phyloP scores from a whole-genome alignment of 2,329 filamentous ascomycete genomes.

The Pseudogymnoascus sp. region DNA sequence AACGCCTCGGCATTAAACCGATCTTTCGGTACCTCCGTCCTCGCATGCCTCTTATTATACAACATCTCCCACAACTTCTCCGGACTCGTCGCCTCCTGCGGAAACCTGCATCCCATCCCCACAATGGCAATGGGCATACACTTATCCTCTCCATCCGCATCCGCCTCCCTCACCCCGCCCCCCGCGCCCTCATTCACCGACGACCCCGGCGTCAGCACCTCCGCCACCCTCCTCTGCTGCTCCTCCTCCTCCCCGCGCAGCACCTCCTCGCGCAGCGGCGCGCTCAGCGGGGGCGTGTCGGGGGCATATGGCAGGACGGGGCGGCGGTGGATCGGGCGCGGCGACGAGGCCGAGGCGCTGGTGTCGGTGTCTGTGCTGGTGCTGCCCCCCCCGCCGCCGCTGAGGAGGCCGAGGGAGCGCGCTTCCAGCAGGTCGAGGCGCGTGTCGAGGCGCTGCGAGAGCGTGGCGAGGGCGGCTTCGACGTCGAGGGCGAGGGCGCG shows the following conservation, averaged over 20 bases:
- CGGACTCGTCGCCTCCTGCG: constrained; percentile 29
- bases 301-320: background rate
- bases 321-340: background rate
- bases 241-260: background rate
- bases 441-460: background rate
- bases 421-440: background rate
- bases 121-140: constrained; percentile 27
- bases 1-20: constrained; percentile 45
- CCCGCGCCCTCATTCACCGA: background rate
- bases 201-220: background rate
- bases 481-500: background rate
- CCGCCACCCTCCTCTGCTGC: background rate
- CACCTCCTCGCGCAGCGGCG: background rate
- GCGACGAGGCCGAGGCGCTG: background rate
- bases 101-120: constrained; percentile 30
- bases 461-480: background rate
- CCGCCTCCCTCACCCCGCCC: background rate
- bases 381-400: too few species aligned
- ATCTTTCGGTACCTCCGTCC: constrained; percentile 24
- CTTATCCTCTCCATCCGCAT: background rate
- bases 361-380: background rate
- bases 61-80: constrained; percentile 33
- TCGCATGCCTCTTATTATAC: constrained; percentile 30
- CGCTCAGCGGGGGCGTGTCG: background rate
- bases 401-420: background rate